A percentile compares a stretch with the other conserved stretches of the same genome.
Conservation (phyloP, 495 filamentous ascomycete genomes). For the Penicillium macrosclerotiorum region DNA sequence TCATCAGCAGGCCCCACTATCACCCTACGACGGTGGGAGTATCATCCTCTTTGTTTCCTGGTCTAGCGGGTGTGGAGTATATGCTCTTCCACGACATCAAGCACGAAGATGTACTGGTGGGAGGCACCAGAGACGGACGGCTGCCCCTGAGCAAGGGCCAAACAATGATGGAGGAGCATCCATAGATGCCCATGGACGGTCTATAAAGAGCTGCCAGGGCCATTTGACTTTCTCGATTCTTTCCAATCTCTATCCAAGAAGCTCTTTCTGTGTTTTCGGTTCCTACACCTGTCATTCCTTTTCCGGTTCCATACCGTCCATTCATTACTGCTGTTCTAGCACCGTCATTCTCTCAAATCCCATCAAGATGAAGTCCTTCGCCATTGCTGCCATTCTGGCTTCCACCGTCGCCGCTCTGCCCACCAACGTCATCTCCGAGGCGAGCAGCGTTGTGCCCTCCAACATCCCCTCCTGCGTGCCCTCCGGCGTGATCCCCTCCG, state of each 20-base stretch:
- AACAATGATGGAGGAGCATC: too few species aligned
- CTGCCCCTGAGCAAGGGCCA: too few species aligned
- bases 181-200: too few species aligned
- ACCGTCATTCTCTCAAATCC: slow-evolving; percentile 20
- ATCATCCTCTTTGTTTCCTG: slow-evolving; percentile 6
- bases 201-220: slow-evolving; percentile 17
- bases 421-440: slow-evolving; percentile 13
- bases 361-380: slow-evolving; percentile 26
- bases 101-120: not conserved
- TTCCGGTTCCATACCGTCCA: slow-evolving; percentile 27
- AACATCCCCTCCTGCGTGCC: slow-evolving; percentile 16
- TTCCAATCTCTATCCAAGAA: slow-evolving; percentile 15
- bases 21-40: too few species aligned
- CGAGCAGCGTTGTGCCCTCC: slow-evolving; percentile 7
- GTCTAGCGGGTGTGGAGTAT: slow-evolving; percentile 10
- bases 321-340: slow-evolving; percentile 21
- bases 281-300: slow-evolving; percentile 23
- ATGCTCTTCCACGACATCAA: slow-evolving; percentile 6
- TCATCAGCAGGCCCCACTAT: not conserved
- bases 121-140: too few species aligned
- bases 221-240: slow-evolving; percentile 7
- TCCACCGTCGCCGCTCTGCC: slow-evolving; percentile 24
- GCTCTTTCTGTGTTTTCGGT: slow-evolving; percentile 12
- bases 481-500: slow-evolving; percentile 14
- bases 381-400: slow-evolving; percentile 24